Evolutionary conservation across 768 basidiomycete species (phyloP), one percentile per base, ranked within the genome.

Genomic region (Omphalotus guepiniiformis): DNA sequence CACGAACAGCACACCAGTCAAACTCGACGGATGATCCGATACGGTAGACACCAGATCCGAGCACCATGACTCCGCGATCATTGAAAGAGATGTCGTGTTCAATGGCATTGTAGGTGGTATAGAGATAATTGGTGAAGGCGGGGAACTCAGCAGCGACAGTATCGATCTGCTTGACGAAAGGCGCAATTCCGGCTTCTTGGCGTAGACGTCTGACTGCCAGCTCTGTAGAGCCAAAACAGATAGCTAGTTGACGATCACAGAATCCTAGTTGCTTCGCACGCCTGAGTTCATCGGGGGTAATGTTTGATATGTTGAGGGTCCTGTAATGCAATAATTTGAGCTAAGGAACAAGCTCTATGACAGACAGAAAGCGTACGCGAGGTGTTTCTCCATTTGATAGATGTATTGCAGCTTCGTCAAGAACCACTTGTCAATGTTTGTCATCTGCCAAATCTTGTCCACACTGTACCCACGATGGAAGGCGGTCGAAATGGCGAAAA

Each of bases 1-100:
- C 93, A 40, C 94, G 86, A 44, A 99, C 95, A 13, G 95, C 96
- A 65, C 95, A 98, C 95, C 95, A 99, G 64, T 98, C 95, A 69
- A 99, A 98, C 70, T 99, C 95, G 66, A 99, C 95, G 3, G 94
- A 97, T 2, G 95, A 98, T 15, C 96, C 95, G 55, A 99, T 99
- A 44, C 96, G 86, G 68, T 99, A 99, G 2, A 97, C 95, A 49
- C 96, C 96, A 12, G 95, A 98, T 26, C 96, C 96, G 34, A 98
- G 78, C 3, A 98, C 96, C 81, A 98, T 95, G 51, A 98, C 85
- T 53, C 95, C 96, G 48, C 86, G 79, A 61, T 99, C 96, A 41
- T 83, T 67, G 71, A 99, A 99, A 4, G 71, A 64, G 55, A 98
- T 67, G 63, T 97, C 95, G 63, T 98, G 92, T 62, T 95, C 92